phyloP scores from a whole-genome alignment of 2,329 filamentous ascomycete genomes.

The Lizonia empirigonia region DNA sequence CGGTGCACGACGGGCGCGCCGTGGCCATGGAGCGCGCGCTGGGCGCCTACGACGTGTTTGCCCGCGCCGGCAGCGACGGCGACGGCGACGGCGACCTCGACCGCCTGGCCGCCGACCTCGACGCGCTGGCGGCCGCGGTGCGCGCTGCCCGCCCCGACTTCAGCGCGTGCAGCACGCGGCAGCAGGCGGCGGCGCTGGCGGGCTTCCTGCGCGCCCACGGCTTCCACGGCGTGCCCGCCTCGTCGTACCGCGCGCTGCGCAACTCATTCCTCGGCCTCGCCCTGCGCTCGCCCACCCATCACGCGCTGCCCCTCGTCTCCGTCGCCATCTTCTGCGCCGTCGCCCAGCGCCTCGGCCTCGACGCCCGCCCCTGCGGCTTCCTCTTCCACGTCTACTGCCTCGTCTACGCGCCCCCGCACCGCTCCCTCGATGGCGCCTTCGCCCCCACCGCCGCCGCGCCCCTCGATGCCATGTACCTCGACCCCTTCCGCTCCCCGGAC shows the following conservation, averaged over 20 bases:
- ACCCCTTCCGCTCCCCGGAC: conserved; percentile 73
- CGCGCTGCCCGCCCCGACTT: conserved; percentile 59
- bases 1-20: conserved; percentile 57
- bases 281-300: conserved; percentile 72
- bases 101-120: conserved; percentile 63
- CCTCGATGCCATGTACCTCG: conserved; percentile 72
- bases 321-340: conserved; percentile 85
- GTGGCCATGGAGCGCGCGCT: conserved; percentile 74
- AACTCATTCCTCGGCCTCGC: conserved; percentile 90
- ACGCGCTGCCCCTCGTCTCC: conserved; percentile 84
- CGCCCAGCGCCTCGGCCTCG: conserved; percentile 73
- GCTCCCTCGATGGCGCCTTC: conserved; percentile 56
- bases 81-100: conserved; percentile 77
- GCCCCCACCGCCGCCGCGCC: conserved; percentile 34
- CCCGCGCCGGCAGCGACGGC: conserved; percentile 71
- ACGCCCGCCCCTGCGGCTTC: conserved; percentile 79
- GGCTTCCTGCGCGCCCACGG: conserved; percentile 71
- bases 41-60: conserved; percentile 87
- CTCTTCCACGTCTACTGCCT: conserved; percentile 86
- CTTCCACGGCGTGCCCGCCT: conserved; percentile 72
- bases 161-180: conserved; percentile 63
- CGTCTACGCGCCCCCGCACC: conserved; percentile 65
- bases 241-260: conserved; percentile 77
- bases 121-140: conserved; percentile 58
- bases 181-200: conserved; percentile 71